Percentiles rank a stretch among this genome's conserved stretches.
phyloP scores from a whole-genome alignment of 805 yeast genomes.

The baker's yeast (Saccharomyces cerevisiae) region DNA sequence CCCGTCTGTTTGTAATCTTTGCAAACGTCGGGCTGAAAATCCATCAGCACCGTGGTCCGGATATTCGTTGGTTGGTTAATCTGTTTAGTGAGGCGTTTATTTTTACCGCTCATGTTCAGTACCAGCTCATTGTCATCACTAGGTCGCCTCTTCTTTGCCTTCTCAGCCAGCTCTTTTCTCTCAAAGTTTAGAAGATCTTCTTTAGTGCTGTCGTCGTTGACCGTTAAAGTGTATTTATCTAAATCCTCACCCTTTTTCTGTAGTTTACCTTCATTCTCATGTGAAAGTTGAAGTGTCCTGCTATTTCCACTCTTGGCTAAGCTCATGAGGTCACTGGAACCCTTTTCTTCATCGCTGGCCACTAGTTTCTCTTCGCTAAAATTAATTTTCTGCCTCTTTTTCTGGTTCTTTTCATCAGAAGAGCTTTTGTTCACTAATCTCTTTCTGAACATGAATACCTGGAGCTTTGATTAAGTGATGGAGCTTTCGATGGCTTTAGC shows the following conservation, averaged over 20 bases:
- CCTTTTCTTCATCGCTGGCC: background rate
- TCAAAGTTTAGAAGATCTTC: slow-evolving; percentile 12
- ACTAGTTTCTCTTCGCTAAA: slow-evolving; percentile 1
- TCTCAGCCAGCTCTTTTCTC: slow-evolving; percentile 1
- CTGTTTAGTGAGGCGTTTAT: slow-evolving; percentile 1
- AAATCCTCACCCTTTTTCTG: background rate
- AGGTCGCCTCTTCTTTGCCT: background rate
- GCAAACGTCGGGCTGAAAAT: slow-evolving; percentile 89
- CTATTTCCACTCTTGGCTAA: background rate
- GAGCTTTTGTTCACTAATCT: slow-evolving; percentile 6
- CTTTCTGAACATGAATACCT: slow-evolving; percentile 21
- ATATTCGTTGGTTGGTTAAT: slow-evolving; percentile 37
- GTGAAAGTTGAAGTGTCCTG: background rate
- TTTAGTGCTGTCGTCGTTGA: slow-evolving; percentile 9
- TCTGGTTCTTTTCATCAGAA: background rate
- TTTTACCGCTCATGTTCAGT: background rate
- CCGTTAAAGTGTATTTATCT: slow-evolving; percentile 2
- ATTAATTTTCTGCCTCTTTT: slow-evolving; percentile 12
- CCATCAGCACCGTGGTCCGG: slow-evolving; percentile 60
- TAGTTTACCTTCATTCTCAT: background rate
- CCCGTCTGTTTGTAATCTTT: slow-evolving; percentile 89
- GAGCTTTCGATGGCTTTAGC: background rate
- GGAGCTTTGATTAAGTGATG: background rate
- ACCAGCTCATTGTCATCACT: background rate
- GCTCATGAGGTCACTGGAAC: background rate